Evolutionary conservation across 2,329 filamentous ascomycete species (phyloP), one percentile per base, ranked within the genome.

Genomic region (Colletotrichum sp.): DNA sequence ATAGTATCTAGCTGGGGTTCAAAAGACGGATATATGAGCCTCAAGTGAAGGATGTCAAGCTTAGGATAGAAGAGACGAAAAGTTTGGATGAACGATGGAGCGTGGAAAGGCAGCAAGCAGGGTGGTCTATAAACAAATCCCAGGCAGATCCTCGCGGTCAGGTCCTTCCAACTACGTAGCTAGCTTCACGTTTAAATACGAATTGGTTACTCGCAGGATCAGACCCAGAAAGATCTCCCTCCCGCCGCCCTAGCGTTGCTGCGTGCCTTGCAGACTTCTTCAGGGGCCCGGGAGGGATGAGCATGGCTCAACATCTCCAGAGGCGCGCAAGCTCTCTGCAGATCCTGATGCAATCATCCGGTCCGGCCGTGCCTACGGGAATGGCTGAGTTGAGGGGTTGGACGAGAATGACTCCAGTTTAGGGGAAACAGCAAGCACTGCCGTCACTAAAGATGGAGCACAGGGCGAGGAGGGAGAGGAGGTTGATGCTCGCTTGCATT

Each of bases 291-390:
- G 55, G 52, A 63, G 65, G 62, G 66, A 63, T 52, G 18, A 34
- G 21, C 59, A 67, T 72, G 39, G 69, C 69, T 49, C 36, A 34
- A 64, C 63, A 62, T 71, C 24, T 76, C 49, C 64, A 57, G 18
- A 62, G 67, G 52, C n/a, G 24, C 69, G 69, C 44, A 64, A 77
- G 74, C 66, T 13, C n/a, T 69, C 65, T 71, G 76, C 74, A 74
- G 75, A 77, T 77, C 76, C 69, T 77, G 73, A 72, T 77, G 73
- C 74, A 77, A 77, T 70, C 36, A 73, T 44, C 36, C 62, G 76
- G 52, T 16, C 74, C 69, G 69, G 10, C 74, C 60, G 30, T 30
- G 44, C 36, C 32, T 9, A 52, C 52, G 55, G 16, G 67, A 62
- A 59, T 52, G 75, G 57, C 71, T 55, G 63, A 63, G 68, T 64